Evolutionary conservation across 148 eudicot species (phyloP).

Genomic region (Pouteria glomerata): DNA sequence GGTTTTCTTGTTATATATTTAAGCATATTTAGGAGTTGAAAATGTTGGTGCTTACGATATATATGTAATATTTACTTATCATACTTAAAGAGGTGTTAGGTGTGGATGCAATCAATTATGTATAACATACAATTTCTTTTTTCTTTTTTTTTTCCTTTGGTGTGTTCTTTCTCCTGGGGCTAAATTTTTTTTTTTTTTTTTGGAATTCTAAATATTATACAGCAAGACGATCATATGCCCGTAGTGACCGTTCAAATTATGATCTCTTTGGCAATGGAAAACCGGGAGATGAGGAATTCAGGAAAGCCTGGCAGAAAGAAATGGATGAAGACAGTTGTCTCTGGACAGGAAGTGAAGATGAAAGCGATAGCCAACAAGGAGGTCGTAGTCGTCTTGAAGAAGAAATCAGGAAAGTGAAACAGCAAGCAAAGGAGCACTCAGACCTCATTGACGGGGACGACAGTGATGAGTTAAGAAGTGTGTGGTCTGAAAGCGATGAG

Average conservation of each 20-base stretch:
- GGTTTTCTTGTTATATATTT: no score
- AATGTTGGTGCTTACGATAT: no score
- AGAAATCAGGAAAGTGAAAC: constrained; percentile 77
- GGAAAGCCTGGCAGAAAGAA: constrained; percentile 79
- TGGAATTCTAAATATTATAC: constrained; percentile 14
- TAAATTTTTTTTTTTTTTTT: neutral
- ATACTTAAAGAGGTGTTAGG: no score
- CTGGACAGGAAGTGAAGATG: constrained; percentile 96
- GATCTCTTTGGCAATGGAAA: constrained; percentile 74
- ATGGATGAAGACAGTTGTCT: constrained; percentile 64
- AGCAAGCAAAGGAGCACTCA: constrained; percentile 65
- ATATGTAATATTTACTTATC: no score
- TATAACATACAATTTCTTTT: neutral
- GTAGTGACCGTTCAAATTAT: constrained; percentile 49
- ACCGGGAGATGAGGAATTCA: constrained; percentile 70
- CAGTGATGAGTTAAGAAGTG: constrained; percentile 77
- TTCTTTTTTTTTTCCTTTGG: neutral
- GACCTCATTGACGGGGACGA: constrained; percentile 88
- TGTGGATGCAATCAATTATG: no score
- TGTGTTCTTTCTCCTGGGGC: neutral
- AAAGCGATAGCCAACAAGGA: constrained; percentile 47
- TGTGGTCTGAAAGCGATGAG: constrained; percentile 91
- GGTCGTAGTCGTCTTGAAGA: constrained; percentile 44
- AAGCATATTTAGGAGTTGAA: no score
- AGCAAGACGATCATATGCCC: constrained; percentile 61